phyloP scores from a whole-genome alignment of 805 yeast genomes.

The Cyberlindnera maritima region DNA sequence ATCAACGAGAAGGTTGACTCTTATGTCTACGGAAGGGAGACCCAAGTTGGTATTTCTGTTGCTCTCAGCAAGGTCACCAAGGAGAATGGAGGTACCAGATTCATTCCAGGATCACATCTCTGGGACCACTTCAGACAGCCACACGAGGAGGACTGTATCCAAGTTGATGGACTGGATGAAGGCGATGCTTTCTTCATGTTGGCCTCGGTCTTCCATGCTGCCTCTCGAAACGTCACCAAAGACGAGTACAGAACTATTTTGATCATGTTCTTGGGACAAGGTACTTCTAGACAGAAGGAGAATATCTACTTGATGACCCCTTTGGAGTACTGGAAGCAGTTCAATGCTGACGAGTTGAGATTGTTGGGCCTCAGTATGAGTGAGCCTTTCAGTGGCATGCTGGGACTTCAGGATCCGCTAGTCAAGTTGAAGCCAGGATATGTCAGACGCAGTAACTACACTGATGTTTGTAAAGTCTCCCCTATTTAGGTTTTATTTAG shows the following conservation, averaged over 20 bases:
- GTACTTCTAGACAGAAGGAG: conserved; percentile 31
- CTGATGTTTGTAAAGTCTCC: conserved; percentile 2
- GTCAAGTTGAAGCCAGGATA: conserved; percentile 1
- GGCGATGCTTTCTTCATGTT: conserved; percentile 34
- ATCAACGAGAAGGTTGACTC: not conserved
- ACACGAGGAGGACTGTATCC: conserved; percentile 21
- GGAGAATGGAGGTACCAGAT: conserved; percentile 32
- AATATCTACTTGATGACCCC: conserved; percentile 26
- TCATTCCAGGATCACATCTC: conserved; percentile 34
- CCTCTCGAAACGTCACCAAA: conserved; percentile 29
- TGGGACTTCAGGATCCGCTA: conserved; percentile 10
- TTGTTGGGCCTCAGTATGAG: conserved; percentile 8
- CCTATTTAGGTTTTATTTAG: not conserved
- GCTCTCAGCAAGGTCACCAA: conserved; percentile 8
- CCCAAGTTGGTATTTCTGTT: conserved; percentile 6
- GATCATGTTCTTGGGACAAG: conserved; percentile 30
- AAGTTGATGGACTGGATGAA: conserved; percentile 28
- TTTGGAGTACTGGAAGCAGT: conserved; percentile 25
- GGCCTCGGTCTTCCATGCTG: conserved; percentile 32
- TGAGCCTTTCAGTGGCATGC: conserved; percentile 11
- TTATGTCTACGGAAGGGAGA: conserved; percentile 2
- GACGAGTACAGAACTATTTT: conserved; percentile 27
- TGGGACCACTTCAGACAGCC: conserved; percentile 31
- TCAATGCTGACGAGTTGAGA: conserved; percentile 6
- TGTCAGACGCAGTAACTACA: conserved; percentile 4